Conservation (phyloP, 2,329 filamentous ascomycete genomes). For the Colletotrichum tofieldiae region DNA sequence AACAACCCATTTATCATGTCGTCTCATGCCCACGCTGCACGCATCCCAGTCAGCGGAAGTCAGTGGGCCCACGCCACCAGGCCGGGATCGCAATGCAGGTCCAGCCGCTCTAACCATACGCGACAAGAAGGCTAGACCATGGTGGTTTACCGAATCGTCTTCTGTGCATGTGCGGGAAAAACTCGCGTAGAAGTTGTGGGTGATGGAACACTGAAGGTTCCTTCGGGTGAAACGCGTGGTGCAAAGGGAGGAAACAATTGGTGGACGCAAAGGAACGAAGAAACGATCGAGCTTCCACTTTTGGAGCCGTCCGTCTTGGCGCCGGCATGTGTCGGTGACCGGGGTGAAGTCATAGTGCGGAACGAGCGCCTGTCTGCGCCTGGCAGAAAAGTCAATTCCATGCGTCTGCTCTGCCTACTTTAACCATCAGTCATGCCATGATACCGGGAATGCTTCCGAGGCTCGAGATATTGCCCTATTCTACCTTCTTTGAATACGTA, state of each 20-base stretch:
- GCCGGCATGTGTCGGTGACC: not conserved
- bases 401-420: not conserved
- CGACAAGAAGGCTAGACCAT: conserved; percentile 15
- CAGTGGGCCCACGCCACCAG: conserved; percentile 12
- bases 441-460: conserved; percentile 11
- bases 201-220: conserved; percentile 1
- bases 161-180: not conserved
- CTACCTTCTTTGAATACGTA: not conserved
- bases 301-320: conserved; percentile 38
- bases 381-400: conserved; percentile 11
- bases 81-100: conserved; percentile 26
- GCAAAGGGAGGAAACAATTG: conserved; percentile 24
- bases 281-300: conserved; percentile 25
- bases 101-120: conserved; percentile 14
- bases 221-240: conserved; percentile 37
- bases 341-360: conserved; percentile 2
- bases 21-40: conserved; percentile 1
- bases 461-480: not conserved
- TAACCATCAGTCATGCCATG: conserved; percentile 5
- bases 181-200: not conserved
- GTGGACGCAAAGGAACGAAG: conserved; percentile 6
- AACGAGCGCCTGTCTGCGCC: not conserved
- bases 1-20: conserved; percentile 36
- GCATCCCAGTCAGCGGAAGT: not conserved
- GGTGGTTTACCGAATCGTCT: conserved; percentile 9